Evolutionary conservation across 192 early-diverging fungal genomes (phyloP).

Genomic region (Coemansia sp.): DNA sequence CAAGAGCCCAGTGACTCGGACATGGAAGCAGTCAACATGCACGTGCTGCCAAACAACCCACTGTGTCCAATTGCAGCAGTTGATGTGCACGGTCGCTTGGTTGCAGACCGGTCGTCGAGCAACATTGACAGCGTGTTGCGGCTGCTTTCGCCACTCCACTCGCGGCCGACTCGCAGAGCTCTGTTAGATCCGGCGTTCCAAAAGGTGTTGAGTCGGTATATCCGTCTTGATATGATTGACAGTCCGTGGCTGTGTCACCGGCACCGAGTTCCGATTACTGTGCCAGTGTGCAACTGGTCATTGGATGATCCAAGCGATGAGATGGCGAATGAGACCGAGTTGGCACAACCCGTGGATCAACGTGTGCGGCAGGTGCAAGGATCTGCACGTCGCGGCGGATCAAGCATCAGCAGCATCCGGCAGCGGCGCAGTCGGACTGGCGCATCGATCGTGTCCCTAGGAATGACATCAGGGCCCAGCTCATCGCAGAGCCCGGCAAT

Average conservation of each 20-base stretch:
- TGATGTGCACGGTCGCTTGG: conserved; percentile 30
- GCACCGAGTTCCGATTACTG: conserved; percentile 18
- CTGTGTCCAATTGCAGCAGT: conserved; percentile 34
- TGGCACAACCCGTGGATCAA: not conserved
- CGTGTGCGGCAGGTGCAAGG: conserved; percentile 5
- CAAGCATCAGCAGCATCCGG: conserved; percentile 12
- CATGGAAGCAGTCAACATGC: conserved; percentile 7
- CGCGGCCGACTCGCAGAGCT: conserved; percentile 12
- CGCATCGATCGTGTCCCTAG: conserved; percentile 17
- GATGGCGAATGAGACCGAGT: conserved; percentile 1
- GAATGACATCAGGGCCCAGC: not conserved
- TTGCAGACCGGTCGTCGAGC: conserved; percentile 28
- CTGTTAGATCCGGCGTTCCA: conserved; percentile 53
- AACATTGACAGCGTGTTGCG: conserved; percentile 40
- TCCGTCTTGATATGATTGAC: conserved; percentile 35
- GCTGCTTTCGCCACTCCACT: conserved; percentile 32
- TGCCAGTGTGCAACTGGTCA: conserved; percentile 28
- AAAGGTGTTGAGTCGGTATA: conserved; percentile 37
- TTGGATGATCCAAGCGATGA: conserved; percentile 1
- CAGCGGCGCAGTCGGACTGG: conserved; percentile 26
- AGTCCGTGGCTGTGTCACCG: conserved; percentile 43
- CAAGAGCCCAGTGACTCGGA: not conserved
- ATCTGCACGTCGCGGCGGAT: not conserved
- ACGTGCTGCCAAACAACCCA: conserved; percentile 17
- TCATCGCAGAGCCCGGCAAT: conserved; percentile 5